Conservation (phyloP, 208 protist genomes). For the Leishmania aethiopica region DNA sequence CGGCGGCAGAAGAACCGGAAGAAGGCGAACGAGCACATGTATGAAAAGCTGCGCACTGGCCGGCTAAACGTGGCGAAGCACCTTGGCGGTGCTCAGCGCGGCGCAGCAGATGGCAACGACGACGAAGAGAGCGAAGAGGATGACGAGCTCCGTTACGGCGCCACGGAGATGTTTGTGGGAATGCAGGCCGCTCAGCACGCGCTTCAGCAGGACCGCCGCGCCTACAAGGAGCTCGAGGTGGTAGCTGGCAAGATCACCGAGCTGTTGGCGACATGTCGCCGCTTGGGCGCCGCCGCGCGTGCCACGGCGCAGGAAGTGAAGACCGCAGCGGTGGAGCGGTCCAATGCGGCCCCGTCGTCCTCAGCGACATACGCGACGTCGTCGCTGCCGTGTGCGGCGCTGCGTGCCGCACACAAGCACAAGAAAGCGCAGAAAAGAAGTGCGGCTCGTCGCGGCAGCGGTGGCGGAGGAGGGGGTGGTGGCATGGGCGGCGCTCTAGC, state of each 20-base stretch:
- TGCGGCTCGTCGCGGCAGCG: constrained; percentile 4
- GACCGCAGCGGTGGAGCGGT: neutral
- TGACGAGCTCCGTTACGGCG: constrained; percentile 42
- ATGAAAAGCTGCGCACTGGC: constrained; percentile 76
- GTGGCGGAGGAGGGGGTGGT: neutral
- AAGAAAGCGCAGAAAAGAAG: constrained; percentile 21
- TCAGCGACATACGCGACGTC: constrained; percentile 4
- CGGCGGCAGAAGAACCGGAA: constrained; percentile 59
- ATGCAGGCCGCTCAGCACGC: constrained; percentile 64
- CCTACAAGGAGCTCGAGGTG: constrained; percentile 61
- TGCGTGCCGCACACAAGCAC: constrained; percentile 11
- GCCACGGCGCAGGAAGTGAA: neutral
- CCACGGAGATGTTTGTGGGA: constrained; percentile 72
- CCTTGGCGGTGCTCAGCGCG: constrained; percentile 1
- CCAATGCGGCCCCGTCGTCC: neutral
- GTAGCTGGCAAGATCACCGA: constrained; percentile 72
- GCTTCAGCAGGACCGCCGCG: constrained; percentile 49
- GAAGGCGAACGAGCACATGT: constrained; percentile 63
- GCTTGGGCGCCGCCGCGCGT: constrained; percentile 24
- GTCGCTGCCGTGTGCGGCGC: constrained; percentile 18
- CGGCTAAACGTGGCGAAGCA: constrained; percentile 36
- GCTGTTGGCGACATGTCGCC: constrained; percentile 55
- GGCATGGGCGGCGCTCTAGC: neutral
- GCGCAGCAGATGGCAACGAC: constrained; percentile 13
- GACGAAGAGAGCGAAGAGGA: constrained; percentile 34